Evolutionary conservation across 768 basidiomycete genomes (phyloP), one percentile per base, ranked within the genome.

Genomic region (Postia placenta): DNA sequence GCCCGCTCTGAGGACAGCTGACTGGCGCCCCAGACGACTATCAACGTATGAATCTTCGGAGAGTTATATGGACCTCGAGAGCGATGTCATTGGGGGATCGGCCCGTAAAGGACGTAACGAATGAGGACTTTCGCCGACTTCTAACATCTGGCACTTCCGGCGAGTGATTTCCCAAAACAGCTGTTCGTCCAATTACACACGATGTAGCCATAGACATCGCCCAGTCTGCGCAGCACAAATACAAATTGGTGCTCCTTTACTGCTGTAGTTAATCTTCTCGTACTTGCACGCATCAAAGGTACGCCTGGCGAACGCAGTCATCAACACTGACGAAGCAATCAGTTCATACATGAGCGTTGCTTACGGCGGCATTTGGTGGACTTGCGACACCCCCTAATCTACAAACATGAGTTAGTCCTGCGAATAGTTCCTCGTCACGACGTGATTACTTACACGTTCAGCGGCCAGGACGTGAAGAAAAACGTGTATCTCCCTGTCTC

Each of bases 381-480:
- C 81, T 85, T 2, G 82, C 84, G 44, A 78, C 76, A 15, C 83
- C 84, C 11, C 83, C 83, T 22, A 84, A 76, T 41, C 82, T 81
- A 48, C 22, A 19, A 35, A 28, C 33, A 9, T 39, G 20, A 11
- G 38, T 39, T n/a, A 35, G 42, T n/a, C n/a, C n/a, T n/a, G n/a
- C n/a, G n/a, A n/a, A n/a, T n/a, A n/a, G n/a, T n/a, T n/a, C n/a
- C n/a, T n/a, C n/a, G n/a, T n/a, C n/a, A n/a, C 35, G 46, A 28
- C 42, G 20, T 27, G 20, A 15, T 36, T 20, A 15, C 80, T 56
- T 55, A 84, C 83, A 87, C 78, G 61, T 84, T 77, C 53, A 88
- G 67, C 0, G 85, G 84, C 83, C 81, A 85, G 2, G 82, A 85
- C 1, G 82, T 74, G 66, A 87, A 85, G 73, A 86, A 87, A 63